A percentile compares a stretch with the other conserved stretches of the same genome.
Evolutionary conservation across 2,329 filamentous ascomycete species (phyloP).

Genomic region (Neocatenulostroma microsporum): DNA sequence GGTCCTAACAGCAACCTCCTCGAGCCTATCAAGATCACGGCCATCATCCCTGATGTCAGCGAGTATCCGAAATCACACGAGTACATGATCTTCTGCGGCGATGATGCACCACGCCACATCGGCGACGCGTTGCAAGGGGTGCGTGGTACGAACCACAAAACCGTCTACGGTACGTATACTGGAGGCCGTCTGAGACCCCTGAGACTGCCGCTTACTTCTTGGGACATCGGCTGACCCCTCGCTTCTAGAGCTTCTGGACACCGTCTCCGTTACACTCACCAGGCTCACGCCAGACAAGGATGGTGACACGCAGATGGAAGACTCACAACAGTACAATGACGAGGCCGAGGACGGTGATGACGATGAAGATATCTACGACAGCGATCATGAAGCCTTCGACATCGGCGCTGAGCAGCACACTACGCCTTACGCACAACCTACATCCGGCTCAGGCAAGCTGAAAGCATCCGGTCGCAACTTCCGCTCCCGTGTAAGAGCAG

Average conservation of each 20-base stretch:
- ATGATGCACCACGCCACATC: slow-evolving; percentile 38
- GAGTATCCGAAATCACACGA: slow-evolving; percentile 53
- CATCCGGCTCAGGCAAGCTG: slow-evolving; percentile 1
- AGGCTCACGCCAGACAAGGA: slow-evolving; percentile 30
- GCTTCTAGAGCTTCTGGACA: slow-evolving; percentile 43
- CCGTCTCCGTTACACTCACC: slow-evolving; percentile 36
- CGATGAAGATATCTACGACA: slow-evolving; percentile 29
- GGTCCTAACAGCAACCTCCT: slow-evolving; percentile 11
- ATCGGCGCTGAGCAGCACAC: slow-evolving; percentile 7
- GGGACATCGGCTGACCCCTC: no score
- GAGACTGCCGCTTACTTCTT: no score
- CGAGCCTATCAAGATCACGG: slow-evolving; percentile 32
- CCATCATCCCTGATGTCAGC: slow-evolving; percentile 43
- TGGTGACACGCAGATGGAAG: slow-evolving; percentile 36
- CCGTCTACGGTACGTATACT: no score
- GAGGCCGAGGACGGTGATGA: slow-evolving; percentile 33
- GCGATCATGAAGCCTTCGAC: slow-evolving; percentile 23
- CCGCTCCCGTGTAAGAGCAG: slow-evolving; percentile 32
- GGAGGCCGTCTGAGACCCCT: no score
- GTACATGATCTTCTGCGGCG: slow-evolving; percentile 50
- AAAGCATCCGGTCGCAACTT: slow-evolving; percentile 8
- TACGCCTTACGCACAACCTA: slow-evolving; percentile 9
- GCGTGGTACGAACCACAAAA: slow-evolving; percentile 39
- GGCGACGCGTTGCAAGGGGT: slow-evolving; percentile 38
- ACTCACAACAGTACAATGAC: slow-evolving; percentile 30